phyloP scores from a whole-genome alignment of 441 rosid genomes.

The Eruca vesicaria region DNA sequence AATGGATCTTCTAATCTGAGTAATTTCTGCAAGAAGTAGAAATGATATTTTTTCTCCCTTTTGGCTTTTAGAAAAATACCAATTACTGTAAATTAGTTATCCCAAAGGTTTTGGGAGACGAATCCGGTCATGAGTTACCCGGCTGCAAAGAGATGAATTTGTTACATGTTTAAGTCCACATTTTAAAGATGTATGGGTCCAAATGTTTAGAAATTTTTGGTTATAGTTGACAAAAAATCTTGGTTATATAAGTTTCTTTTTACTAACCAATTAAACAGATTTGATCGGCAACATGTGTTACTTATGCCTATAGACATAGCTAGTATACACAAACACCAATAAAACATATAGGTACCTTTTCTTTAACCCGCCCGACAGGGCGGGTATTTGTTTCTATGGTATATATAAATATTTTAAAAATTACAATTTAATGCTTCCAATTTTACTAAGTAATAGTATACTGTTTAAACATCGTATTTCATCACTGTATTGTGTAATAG shows the following conservation, averaged over 20 bases:
- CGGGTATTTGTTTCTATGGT: too few species aligned
- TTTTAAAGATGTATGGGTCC: neutral
- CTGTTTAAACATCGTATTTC: too few species aligned
- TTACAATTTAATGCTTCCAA: too few species aligned
- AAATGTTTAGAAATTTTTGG: neutral
- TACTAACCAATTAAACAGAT: neutral
- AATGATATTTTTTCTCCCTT: neutral
- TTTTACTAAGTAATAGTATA: too few species aligned
- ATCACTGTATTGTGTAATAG: too few species aligned
- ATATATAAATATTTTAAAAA: too few species aligned
- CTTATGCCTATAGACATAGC: neutral
- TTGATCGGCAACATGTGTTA: neutral
- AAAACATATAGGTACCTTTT: neutral
- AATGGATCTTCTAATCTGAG: too few species aligned
- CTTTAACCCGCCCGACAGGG: too few species aligned
- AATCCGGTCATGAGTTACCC: neutral
- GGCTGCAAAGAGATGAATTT: neutral
- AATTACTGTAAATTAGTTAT: neutral
- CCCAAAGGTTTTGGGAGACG: too few species aligned
- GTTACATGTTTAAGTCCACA: neutral
- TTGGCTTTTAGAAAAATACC: neutral
- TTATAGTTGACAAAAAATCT: neutral
- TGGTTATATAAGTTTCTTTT: neutral
- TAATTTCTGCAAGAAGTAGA: neutral
- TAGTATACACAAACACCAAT: neutral